These are phyloP conservation scores for Nemophila menziesii DNA, from an alignment of 257 asterid genomes.

Conservation along the genomic window DNA sequence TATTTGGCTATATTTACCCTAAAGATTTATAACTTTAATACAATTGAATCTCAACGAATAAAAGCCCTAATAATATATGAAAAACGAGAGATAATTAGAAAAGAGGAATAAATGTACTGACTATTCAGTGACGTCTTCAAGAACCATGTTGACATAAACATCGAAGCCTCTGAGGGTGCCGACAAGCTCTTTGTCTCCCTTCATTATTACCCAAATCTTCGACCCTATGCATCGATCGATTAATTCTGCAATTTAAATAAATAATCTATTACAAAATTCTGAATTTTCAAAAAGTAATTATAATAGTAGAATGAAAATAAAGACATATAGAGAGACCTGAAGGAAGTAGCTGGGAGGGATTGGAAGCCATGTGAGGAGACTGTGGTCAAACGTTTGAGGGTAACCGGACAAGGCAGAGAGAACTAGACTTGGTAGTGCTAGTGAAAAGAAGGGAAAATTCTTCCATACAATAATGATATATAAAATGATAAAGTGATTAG, in stretches of 20 bases:
- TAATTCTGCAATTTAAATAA: slow-evolving; percentile 37
- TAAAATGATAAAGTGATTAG: no score
- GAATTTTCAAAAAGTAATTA: neutral
- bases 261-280: neutral
- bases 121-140: slow-evolving; percentile 83
- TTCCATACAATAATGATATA: no score
- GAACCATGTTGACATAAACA: slow-evolving; percentile 80
- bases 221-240: slow-evolving; percentile 82
- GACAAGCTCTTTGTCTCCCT: slow-evolving; percentile 81
- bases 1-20: no score
- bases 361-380: slow-evolving; percentile 16
- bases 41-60: neutral
- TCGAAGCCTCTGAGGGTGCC: slow-evolving; percentile 82
- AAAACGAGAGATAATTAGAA: neutral
- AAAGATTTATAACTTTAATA: no score
- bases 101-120: slow-evolving; percentile 15
- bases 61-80: neutral
- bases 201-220: slow-evolving; percentile 86
- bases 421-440: no score
- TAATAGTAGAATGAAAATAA: neutral
- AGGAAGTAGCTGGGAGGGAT: slow-evolving; percentile 77
- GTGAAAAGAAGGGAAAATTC: no score
- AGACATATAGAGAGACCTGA: slow-evolving; percentile 29
- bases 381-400: neutral
- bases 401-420: neutral